Base-by-base conservation (phyloP, 2,329 filamentous ascomycete genomes). In the Fusarium austroafricanum region DNA sequence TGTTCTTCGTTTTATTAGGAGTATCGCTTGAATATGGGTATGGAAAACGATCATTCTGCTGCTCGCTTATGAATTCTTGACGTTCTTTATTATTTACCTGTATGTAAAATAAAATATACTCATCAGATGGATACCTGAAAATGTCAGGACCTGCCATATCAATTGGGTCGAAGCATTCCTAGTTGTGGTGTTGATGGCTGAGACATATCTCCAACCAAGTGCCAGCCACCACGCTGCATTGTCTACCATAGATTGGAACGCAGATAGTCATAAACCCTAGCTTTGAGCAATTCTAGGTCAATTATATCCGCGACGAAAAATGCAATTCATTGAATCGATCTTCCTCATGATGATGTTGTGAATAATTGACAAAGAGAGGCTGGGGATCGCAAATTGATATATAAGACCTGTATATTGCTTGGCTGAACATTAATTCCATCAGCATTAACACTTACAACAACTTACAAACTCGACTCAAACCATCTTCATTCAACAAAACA, bases 201-300 rank as follows among this genome's bases (percentile, higher is more conserved):
- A 67, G 53, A 67, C 65, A 68, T 26, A 26, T 9, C 17, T 6
- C 6, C 38, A 15, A 21, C 45, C 38, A 47, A 44, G n/a, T 52
- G 23, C 31, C 53, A 39, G 46, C 60, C 53, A 53, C 42, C 15
- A 35, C 18, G 28, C 53, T 37, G 18, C 44, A 42, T 68, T 33
- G 51, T 47, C 38, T 65, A 37, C 59, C 65, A 26, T 28, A n/a
- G 10, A 26, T 44, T 65, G 65, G 65, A 68, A 67, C 44, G 64
- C 17, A 40, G 11, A 21, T 14, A 6, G 10, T 2, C 18, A 21
- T 29, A 17, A n/a, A 12, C 18, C 17, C 17, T 15, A 39, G 21
- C 14, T 38, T 26, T 10, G 33, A 21, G 20, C 8, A 18, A 17
- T 15, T 35, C 6, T 33, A 12, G 10, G 23, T 20, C 10, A 18